A percentile compares a stretch with the other conserved stretches of the same genome.
phyloP scores from a whole-genome alignment of 768 basidiomycete species.

The Naematelia encephala region DNA sequence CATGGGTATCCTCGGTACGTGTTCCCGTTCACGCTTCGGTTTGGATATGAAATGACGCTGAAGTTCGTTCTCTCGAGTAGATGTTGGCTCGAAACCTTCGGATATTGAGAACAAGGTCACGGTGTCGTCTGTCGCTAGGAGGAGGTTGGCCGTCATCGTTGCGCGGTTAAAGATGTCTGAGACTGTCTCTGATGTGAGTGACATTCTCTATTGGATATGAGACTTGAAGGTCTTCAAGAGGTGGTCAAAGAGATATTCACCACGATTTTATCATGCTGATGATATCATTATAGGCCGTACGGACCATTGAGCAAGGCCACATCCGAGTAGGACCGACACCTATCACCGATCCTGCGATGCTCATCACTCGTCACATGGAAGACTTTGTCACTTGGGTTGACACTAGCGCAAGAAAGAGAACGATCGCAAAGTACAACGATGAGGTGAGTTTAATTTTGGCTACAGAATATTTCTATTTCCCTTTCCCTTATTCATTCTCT shows the following conservation, averaged over 20 bases:
- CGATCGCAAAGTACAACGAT: slow-evolving; percentile 93
- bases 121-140: slow-evolving; percentile 87
- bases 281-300: slow-evolving; percentile 70
- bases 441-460: slow-evolving; percentile 58
- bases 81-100: slow-evolving; percentile 78
- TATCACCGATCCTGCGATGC: slow-evolving; percentile 90
- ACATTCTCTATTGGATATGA: neutral
- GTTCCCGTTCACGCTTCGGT: neutral
- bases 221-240: neutral
- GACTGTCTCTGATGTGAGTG: slow-evolving; percentile 83
- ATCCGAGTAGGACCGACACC: slow-evolving; percentile 94
- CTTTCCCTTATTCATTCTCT: neutral
- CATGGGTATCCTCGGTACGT: slow-evolving; percentile 75
- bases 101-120: slow-evolving; percentile 93
- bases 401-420: slow-evolving; percentile 92
- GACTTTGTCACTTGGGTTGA: slow-evolving; percentile 99
- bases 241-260: too few species aligned
- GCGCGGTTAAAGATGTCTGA: slow-evolving; percentile 92
- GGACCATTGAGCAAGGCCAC: slow-evolving; percentile 97
- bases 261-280: neutral
- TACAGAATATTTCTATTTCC: neutral
- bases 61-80: slow-evolving; percentile 41
- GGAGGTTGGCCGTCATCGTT: slow-evolving; percentile 88
- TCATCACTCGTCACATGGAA: slow-evolving; percentile 96
- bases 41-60: neutral